Evolutionary conservation across 495 filamentous ascomycete species (phyloP), one percentile per base, ranked within the genome.

Genomic region (Aspergillus indologenus): DNA sequence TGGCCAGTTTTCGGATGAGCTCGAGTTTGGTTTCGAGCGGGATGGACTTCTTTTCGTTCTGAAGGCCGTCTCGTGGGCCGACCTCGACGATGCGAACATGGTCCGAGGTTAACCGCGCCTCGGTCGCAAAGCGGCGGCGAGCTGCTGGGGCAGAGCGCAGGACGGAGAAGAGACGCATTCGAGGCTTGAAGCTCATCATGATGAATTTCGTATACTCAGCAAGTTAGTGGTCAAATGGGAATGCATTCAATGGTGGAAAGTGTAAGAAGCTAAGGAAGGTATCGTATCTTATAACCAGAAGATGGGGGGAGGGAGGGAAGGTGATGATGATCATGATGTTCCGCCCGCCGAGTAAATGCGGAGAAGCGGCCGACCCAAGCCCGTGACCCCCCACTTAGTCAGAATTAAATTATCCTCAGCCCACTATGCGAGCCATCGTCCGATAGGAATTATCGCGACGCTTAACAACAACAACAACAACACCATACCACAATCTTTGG

Each of bases 1-100:
- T 84, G n/a, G 92, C 89, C 45, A 98, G 76, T 56, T 83, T 80
- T 61, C 86, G 78, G 51, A 97, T 88, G 56, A 98, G 73, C 60
- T 96, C 85, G 40, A 98, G 81, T 73, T 98, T 98, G 3, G 89
- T 96, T 43, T 83, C 82, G 56, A 92, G 75, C 19, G 90, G 75
- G 59, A 98, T 90, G 2, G 82, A 79, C 62, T 81, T 87, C 76
- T 94, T 94, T 77, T 98, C 95, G 68, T 98, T 98, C 76, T 98
- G 94, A 53, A 98, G 76, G 45, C 94, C 94, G 79, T 98, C 94
- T 61, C 94, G 84, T 29, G 93, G 90, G 15, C 93, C 92, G 60
- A 98, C 94, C 75, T 98, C 94, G 56, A 97, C 87, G 59, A 98
- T 87, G 58, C 79, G 79, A 59, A 82, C 80, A 68, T 82, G 78